phyloP scores from a whole-genome alignment of 441 rosid genomes.

The Euphorbia schlechtendalii region DNA sequence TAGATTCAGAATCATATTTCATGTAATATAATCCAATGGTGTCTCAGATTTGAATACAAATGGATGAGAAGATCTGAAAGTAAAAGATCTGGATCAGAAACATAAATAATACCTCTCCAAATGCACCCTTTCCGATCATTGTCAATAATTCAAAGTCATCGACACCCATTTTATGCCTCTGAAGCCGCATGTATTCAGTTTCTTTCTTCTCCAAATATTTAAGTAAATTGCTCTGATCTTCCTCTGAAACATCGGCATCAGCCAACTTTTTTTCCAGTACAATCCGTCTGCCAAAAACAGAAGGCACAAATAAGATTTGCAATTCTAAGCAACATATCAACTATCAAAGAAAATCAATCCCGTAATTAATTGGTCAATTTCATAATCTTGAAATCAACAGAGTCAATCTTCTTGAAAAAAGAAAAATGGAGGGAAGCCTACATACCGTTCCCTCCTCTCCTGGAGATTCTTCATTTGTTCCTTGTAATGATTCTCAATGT shows the following conservation, averaged over 20 bases:
- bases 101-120: slow-evolving; percentile 64
- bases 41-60: not conserved
- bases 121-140: slow-evolving; percentile 95
- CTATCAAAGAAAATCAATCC: too few species aligned
- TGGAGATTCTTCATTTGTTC: slow-evolving; percentile 93
- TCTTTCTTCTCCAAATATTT: slow-evolving; percentile 90
- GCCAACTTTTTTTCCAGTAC: slow-evolving; percentile 77
- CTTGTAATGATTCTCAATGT: slow-evolving; percentile 93
- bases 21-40: not conserved
- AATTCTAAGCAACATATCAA: not conserved
- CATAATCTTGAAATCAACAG: not conserved
- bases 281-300: slow-evolving; percentile 38
- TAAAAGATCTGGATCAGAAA: not conserved
- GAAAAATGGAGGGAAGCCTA: not conserved
- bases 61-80: not conserved
- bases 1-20: not conserved
- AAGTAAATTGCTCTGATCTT: slow-evolving; percentile 79
- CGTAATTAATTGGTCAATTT: not conserved
- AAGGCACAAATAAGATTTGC: not conserved
- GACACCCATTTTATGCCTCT: slow-evolving; percentile 88
- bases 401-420: not conserved
- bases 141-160: slow-evolving; percentile 91
- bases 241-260: slow-evolving; percentile 82
- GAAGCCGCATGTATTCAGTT: slow-evolving; percentile 94
- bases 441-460: slow-evolving; percentile 75